These are phyloP conservation scores for Trametes cubensis DNA, from an alignment of 768 basidiomycete genomes.

Conservation along the genomic window DNA sequence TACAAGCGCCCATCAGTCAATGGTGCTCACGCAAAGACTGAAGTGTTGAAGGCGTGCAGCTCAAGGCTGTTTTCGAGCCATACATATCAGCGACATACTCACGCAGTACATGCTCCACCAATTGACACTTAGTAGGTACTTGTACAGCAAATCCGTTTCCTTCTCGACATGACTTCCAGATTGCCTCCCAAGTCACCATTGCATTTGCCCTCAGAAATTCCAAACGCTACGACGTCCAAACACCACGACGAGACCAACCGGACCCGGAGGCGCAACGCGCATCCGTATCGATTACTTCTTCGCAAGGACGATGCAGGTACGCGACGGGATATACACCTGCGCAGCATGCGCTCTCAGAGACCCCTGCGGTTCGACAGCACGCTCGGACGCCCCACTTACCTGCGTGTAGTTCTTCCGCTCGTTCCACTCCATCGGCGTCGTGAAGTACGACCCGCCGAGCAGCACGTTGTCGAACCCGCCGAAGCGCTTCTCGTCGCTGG, in stretches of 20 bases:
- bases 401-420: conserved; percentile 88
- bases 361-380: neutral
- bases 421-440: conserved; percentile 90
- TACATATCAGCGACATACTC: too few relatives aligned
- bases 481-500: conserved; percentile 83
- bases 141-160: neutral
- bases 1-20: neutral
- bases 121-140: neutral
- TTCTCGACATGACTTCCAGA: neutral
- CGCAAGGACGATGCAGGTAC: conserved; percentile 67
- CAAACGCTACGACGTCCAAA: too few relatives aligned
- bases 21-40: too few relatives aligned
- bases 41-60: too few relatives aligned
- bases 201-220: too few relatives aligned
- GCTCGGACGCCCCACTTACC: conserved; percentile 45
- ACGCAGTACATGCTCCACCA: neutral
- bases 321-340: conserved; percentile 72
- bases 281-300: conserved; percentile 33
- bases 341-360: conserved; percentile 6
- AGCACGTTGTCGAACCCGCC: conserved; percentile 88
- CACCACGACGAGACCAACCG: too few relatives aligned
- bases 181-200: neutral
- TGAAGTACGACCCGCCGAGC: conserved; percentile 66
- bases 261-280: neutral
- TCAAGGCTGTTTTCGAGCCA: too few relatives aligned